phyloP scores from a whole-genome alignment of 331 rosid species.

The Rhamnella rubrinervis region DNA sequence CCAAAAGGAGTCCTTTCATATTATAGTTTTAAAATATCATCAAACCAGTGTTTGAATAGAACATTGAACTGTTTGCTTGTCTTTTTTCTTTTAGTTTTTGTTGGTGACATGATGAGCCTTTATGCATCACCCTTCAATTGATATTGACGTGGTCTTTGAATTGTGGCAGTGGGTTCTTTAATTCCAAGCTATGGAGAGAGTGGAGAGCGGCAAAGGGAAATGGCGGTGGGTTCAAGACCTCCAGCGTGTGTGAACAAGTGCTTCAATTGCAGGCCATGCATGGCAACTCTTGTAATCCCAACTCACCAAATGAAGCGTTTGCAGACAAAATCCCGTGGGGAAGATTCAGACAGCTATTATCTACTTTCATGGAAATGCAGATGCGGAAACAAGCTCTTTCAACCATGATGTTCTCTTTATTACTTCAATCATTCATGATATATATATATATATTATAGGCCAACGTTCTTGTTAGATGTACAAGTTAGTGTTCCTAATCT shows the following conservation, averaged over 20 bases:
- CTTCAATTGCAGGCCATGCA: slow-evolving; percentile 78
- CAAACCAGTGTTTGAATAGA: background rate
- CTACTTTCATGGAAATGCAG: slow-evolving; percentile 84
- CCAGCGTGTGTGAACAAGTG: slow-evolving; percentile 75
- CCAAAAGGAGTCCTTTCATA: background rate
- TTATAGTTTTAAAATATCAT: background rate
- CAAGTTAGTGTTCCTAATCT: no score
- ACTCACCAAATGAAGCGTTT: slow-evolving; percentile 38
- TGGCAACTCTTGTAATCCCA: slow-evolving; percentile 70
- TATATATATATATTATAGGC: no score
- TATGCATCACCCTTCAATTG: background rate
- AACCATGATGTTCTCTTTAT: slow-evolving; percentile 36
- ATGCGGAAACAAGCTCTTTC: slow-evolving; percentile 71
- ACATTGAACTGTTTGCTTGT: no score
- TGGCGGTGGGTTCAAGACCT: slow-evolving; percentile 76
- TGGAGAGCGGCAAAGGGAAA: slow-evolving; percentile 24
- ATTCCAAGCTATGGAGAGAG: background rate
- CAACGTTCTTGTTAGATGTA: no score
- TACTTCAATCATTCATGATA: no score
- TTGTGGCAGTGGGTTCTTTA: slow-evolving; percentile 36
- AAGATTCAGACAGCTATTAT: slow-evolving; percentile 66
- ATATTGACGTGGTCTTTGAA: background rate
- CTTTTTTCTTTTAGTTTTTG: no score
- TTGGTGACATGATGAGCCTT: no score
- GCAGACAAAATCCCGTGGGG: slow-evolving; percentile 36